Conservation (phyloP, 2,329 filamentous ascomycete species). For the Fusarium zealandicum region DNA sequence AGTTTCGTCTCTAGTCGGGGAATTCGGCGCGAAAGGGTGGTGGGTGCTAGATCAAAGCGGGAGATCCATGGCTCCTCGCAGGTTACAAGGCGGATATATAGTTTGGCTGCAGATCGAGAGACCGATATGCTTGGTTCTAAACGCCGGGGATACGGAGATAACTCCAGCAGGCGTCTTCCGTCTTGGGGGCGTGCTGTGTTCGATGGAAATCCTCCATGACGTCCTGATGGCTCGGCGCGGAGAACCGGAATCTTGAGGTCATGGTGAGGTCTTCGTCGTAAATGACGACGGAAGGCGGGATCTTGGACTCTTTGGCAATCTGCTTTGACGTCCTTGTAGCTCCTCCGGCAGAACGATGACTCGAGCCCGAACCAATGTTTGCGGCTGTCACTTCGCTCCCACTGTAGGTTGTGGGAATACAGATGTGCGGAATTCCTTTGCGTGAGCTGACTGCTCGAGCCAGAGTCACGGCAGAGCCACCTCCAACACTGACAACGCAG, state of each 20-base stretch:
- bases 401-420: constrained; percentile 66
- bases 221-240: constrained; percentile 38
- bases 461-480: constrained; percentile 67
- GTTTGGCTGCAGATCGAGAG: constrained; percentile 1
- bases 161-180: constrained; percentile 45
- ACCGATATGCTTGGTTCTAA: constrained; percentile 24
- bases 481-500: constrained; percentile 67
- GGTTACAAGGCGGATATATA: not conserved
- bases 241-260: constrained; percentile 38
- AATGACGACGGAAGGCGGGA: constrained; percentile 46
- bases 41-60: too few relatives aligned
- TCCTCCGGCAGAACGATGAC: not conserved
- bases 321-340: not conserved
- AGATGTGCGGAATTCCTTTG: constrained; percentile 63
- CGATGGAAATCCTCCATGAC: constrained; percentile 30
- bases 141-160: constrained; percentile 49
- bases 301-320: constrained; percentile 1
- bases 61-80: too few relatives aligned
- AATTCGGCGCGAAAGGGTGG: constrained; percentile 18
- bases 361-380: not conserved
- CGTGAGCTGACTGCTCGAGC: constrained; percentile 62
- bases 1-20: constrained; percentile 17
- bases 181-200: constrained; percentile 17
- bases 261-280: constrained; percentile 49
- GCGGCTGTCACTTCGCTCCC: constrained; percentile 64